Evolutionary conservation across 805 yeast species (phyloP).

Genomic region (Maudiozyma pseudohumilis): DNA sequence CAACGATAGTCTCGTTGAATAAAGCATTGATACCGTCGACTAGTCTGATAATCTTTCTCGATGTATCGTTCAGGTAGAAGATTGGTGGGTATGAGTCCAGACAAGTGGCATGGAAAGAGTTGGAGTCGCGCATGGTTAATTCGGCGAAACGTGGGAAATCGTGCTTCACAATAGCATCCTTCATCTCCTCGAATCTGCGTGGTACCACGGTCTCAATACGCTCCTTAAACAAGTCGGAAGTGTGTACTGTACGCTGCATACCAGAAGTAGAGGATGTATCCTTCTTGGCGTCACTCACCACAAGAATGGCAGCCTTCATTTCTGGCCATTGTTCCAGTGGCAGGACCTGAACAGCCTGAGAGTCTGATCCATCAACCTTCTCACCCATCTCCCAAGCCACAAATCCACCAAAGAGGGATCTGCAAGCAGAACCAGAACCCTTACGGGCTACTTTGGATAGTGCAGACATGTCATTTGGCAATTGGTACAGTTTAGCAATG

Average conservation of each 20-base stretch:
- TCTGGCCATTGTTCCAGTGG: slow-evolving; percentile 81
- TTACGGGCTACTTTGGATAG: slow-evolving; percentile 90
- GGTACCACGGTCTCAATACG: slow-evolving; percentile 83
- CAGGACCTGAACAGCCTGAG: slow-evolving; percentile 88
- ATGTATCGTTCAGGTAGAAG: slow-evolving; percentile 85
- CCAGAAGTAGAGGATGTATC: slow-evolving; percentile 93
- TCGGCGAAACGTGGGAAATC: slow-evolving; percentile 78
- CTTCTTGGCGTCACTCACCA: slow-evolving; percentile 86
- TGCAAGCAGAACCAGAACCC: slow-evolving; percentile 97
- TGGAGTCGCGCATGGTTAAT: slow-evolving; percentile 92
- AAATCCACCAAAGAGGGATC: slow-evolving; percentile 93
- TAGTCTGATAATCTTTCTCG: slow-evolving; percentile 68
- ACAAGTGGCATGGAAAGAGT: slow-evolving; percentile 97
- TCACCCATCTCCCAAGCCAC: slow-evolving; percentile 99
- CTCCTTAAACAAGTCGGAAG: slow-evolving; percentile 76
- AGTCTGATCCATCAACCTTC: slow-evolving; percentile 70
- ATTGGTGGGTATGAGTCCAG: slow-evolving; percentile 93
- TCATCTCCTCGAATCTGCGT: slow-evolving; percentile 72
- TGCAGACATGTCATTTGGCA: slow-evolving; percentile 79
- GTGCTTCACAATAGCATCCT: slow-evolving; percentile 55
- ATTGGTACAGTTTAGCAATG: slow-evolving; percentile 72
- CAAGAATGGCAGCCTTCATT: slow-evolving; percentile 85
- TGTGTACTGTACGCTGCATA: slow-evolving; percentile 89
- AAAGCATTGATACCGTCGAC: slow-evolving; percentile 67
- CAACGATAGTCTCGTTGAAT: slow-evolving; percentile 56